A percentile compares a stretch with the other conserved stretches of the same genome.
These are phyloP conservation scores for Entophlyctis helioformis DNA, from an alignment of 192 early-diverging fungal genomes.

Conservation along the genomic window DNA sequence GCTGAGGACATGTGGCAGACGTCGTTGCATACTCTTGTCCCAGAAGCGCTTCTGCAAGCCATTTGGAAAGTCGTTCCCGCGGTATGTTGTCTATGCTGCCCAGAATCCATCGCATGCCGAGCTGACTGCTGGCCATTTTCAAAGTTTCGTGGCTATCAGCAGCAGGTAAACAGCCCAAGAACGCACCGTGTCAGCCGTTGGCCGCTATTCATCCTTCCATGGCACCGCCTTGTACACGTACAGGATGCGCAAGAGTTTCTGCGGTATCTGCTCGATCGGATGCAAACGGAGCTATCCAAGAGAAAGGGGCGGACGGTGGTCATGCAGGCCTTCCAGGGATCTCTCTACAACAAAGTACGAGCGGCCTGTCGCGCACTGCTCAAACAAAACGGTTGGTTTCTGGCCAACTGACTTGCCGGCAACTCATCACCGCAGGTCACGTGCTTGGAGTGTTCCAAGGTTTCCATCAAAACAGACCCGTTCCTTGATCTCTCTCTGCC, in stretches of 20 bases:
- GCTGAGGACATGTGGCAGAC: too few species aligned
- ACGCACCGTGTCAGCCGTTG: too few species aligned
- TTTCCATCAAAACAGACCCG: slow-evolving; percentile 5
- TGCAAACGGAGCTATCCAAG: slow-evolving; percentile 7
- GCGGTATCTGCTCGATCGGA: slow-evolving; percentile 5
- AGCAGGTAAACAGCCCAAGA: too few species aligned
- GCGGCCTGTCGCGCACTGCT: too few species aligned
- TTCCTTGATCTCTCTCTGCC: slow-evolving; percentile 16
- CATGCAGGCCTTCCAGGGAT: slow-evolving; percentile 8
- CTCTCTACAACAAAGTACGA: neutral
- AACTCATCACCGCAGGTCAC: slow-evolving; percentile 3
- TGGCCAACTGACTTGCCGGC: too few species aligned
- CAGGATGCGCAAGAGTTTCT: slow-evolving; percentile 17
- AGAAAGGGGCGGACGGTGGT: slow-evolving; percentile 5
- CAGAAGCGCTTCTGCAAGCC: slow-evolving; percentile 1
- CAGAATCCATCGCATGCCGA: too few species aligned
- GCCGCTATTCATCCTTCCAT: too few species aligned
- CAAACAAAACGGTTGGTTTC: neutral
- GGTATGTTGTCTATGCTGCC: too few species aligned
- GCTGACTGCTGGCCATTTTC: neutral
- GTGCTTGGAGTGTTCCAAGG: slow-evolving; percentile 1
- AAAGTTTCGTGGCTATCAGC: slow-evolving; percentile 9
- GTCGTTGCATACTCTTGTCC: too few species aligned
- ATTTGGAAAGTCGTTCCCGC: slow-evolving; percentile 6
- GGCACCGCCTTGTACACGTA: too few species aligned